Conservation (phyloP, 202 grass and related monocot genomes). For the Panicum hallii region DNA sequence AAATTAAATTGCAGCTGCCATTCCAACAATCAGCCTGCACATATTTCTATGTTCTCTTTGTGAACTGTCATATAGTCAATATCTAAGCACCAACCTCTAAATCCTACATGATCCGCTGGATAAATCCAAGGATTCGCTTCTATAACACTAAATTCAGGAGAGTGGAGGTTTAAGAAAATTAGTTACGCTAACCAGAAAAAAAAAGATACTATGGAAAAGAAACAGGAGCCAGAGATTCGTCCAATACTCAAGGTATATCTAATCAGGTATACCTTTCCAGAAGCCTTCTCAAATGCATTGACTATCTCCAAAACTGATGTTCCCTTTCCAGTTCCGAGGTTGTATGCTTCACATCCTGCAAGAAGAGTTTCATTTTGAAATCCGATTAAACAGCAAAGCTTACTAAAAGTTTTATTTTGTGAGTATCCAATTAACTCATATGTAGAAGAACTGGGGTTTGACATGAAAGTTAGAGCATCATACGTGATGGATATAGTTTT, state of each 20-base stretch:
- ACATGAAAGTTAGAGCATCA: constrained; percentile 16
- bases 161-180: constrained; percentile 1
- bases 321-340: constrained; percentile 91
- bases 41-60: constrained; percentile 1
- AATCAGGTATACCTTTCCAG: constrained; percentile 73
- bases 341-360: constrained; percentile 91
- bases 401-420: background rate
- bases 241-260: background rate
- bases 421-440: background rate
- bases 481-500: background rate
- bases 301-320: constrained; percentile 97
- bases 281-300: constrained; percentile 89
- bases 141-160: background rate
- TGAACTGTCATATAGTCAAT: constrained; percentile 14
- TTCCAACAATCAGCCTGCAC: constrained; percentile 3
- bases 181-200: constrained; percentile 20
- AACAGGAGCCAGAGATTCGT: background rate
- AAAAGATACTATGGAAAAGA: constrained; percentile 24
- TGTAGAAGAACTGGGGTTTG: background rate
- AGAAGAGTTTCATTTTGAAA: constrained; percentile 36
- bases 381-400: constrained; percentile 20
- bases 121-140: constrained; percentile 30
- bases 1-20: background rate
- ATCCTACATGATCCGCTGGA: background rate
- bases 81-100: background rate